A percentile compares a stretch with the other conserved stretches of the same genome.
These are phyloP conservation scores for Scheffersomyces insectosa DNA, from an alignment of 1,139 yeast species.

Conservation along the genomic window DNA sequence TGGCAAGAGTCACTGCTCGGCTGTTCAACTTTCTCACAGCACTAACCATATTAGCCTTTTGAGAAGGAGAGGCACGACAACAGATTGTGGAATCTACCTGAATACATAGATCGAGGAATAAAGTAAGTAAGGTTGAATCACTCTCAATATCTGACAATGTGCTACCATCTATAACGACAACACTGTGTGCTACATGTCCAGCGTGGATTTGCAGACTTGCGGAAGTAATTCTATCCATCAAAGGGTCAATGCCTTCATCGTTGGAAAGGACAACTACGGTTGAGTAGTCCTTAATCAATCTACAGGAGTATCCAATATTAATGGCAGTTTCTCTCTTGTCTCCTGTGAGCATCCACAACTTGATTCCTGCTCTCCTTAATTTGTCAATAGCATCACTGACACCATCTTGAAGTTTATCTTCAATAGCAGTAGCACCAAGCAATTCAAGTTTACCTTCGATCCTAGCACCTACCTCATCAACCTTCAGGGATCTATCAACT, in stretches of 20 bases:
- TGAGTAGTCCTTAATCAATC: slow-evolving; percentile 88
- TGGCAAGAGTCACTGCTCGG: slow-evolving; percentile 81
- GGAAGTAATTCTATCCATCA: slow-evolving; percentile 57
- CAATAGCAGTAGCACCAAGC: slow-evolving; percentile 94
- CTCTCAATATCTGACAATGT: slow-evolving; percentile 72
- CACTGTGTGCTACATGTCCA: slow-evolving; percentile 88
- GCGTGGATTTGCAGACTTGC: slow-evolving; percentile 60
- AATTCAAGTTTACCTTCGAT: slow-evolving; percentile 69
- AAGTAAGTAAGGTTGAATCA: slow-evolving; percentile 68
- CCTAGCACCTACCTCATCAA: slow-evolving; percentile 71
- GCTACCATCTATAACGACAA: slow-evolving; percentile 88
- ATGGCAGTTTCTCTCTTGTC: slow-evolving; percentile 98
- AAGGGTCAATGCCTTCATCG: slow-evolving; percentile 52
- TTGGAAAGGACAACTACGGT: slow-evolving; percentile 76
- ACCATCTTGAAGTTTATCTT: slow-evolving; percentile 93
- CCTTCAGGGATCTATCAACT: slow-evolving; percentile 60
- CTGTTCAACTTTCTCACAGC: slow-evolving; percentile 68
- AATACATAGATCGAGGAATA: slow-evolving; percentile 82
- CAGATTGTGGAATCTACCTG: slow-evolving; percentile 89
- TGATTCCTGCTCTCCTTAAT: slow-evolving; percentile 88
- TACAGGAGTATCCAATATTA: slow-evolving; percentile 93
- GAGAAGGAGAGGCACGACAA: slow-evolving; percentile 96
- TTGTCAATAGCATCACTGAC: slow-evolving; percentile 94
- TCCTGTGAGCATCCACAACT: slow-evolving; percentile 98
- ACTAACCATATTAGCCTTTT: slow-evolving; percentile 86